Evolutionary conservation across 1,284 basidiomycete genomes (phyloP).

Genomic region (Ganoderma leucocontextum): DNA sequence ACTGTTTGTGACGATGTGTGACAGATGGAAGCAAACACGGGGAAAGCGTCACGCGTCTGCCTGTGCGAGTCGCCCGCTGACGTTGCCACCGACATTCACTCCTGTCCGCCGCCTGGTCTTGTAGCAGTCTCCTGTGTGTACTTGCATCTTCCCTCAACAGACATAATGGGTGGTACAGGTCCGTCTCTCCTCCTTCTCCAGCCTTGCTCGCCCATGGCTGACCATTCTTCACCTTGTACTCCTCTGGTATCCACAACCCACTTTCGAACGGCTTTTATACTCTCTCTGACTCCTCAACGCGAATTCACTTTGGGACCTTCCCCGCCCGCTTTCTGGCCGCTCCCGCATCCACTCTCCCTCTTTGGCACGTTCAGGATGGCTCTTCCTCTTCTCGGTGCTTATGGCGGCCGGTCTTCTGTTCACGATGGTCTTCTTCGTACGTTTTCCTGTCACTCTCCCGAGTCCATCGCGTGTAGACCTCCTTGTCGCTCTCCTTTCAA

Average conservation of each 20-base stretch:
- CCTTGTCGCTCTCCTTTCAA: not conserved
- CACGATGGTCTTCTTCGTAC: slow-evolving; percentile 97
- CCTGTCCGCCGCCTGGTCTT: not conserved
- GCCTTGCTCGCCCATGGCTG: slow-evolving; percentile 2
- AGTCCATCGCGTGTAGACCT: not conserved
- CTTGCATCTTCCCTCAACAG: slow-evolving; percentile 9
- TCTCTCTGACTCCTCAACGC: not conserved
- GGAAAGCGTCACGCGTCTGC: not conserved
- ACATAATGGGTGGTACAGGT: slow-evolving; percentile 46
- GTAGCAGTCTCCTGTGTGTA: not conserved
- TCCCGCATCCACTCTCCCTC: not conserved
- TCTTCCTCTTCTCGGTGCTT: slow-evolving; percentile 93
- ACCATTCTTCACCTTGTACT: slow-evolving; percentile 10
- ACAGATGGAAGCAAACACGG: not conserved
- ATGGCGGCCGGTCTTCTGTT: slow-evolving; percentile 93
- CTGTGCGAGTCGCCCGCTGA: slow-evolving; percentile 3
- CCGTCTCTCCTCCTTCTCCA: slow-evolving; percentile 12
- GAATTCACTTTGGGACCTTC: not conserved
- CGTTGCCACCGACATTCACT: not conserved
- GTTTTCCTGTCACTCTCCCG: slow-evolving; percentile 45
- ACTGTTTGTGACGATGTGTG: not conserved
- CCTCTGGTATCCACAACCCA: not conserved
- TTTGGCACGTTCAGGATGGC: slow-evolving; percentile 71
- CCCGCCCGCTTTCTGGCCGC: not conserved
- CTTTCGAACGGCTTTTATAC: not conserved